phyloP scores from a whole-genome alignment of 2,329 filamentous ascomycete species.

The Calonectria multiphialidica region DNA sequence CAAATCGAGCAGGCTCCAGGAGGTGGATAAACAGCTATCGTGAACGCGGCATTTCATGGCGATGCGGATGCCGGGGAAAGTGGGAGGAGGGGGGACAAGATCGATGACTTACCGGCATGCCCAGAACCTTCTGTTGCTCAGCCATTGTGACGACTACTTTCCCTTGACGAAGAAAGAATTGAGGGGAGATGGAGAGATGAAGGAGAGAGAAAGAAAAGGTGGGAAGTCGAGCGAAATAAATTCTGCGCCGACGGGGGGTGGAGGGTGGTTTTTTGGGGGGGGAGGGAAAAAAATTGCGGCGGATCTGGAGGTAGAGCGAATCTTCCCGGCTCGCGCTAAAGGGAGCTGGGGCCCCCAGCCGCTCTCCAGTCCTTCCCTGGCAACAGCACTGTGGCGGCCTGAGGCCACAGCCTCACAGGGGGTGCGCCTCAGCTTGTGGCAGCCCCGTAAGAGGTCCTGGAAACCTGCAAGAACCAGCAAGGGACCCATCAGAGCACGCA shows the following conservation, averaged over 20 bases:
- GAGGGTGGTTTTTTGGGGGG: conserved; percentile 56
- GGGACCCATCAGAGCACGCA: conserved; percentile 31
- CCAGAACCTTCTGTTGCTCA: conserved; percentile 69
- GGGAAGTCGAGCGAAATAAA: conserved; percentile 58
- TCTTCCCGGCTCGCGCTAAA: conserved; percentile 62
- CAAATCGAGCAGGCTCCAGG: conserved; percentile 11
- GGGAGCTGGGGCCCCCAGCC: conserved; percentile 45
- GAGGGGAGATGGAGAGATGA: conserved; percentile 71
- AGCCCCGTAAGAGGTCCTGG: conserved; percentile 27
- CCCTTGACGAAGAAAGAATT: conserved; percentile 66
- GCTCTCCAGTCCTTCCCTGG: conserved; percentile 45
- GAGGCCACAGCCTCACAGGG: conserved; percentile 44
- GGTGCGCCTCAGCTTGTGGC: conserved; percentile 31
- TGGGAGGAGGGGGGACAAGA: background rate
- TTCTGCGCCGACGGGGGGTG: conserved; percentile 57
- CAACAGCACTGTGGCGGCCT: conserved; percentile 51
- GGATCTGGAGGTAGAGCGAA: conserved; percentile 61
- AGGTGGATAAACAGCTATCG: conserved; percentile 34
- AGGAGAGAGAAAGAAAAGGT: conserved; percentile 57
- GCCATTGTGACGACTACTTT: conserved; percentile 65
- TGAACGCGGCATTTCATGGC: conserved; percentile 46
- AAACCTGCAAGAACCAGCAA: conserved; percentile 6
- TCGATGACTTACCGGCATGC: conserved; percentile 72
- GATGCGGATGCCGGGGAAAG: conserved; percentile 14
- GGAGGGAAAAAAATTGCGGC: conserved; percentile 64